These are phyloP conservation scores for Globisporangium uncinulatum DNA, from an alignment of 352 stramenopile species.

Conservation along the genomic window DNA sequence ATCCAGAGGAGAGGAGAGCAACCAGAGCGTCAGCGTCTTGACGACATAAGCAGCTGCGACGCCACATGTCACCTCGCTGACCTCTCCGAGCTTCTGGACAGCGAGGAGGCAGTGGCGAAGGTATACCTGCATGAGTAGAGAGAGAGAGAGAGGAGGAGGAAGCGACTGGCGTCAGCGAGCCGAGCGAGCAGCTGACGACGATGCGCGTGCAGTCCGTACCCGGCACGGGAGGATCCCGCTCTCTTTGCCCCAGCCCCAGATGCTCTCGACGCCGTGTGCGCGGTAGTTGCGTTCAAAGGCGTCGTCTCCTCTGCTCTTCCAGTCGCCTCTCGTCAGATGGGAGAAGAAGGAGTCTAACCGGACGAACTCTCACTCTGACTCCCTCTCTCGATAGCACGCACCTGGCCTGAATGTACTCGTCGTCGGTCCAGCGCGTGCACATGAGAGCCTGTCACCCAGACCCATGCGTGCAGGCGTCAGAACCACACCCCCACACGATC, in stretches of 20 bases:
- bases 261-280: constrained; percentile 80
- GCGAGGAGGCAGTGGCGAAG: constrained; percentile 91
- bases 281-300: constrained; percentile 84
- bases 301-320: constrained; percentile 56
- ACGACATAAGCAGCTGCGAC: background rate
- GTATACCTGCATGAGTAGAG: constrained; percentile 53
- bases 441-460: constrained; percentile 49
- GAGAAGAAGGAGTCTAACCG: too few relatives aligned
- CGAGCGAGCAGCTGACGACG: background rate
- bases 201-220: constrained; percentile 11
- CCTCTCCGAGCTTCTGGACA: constrained; percentile 70
- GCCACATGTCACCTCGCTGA: constrained; percentile 6
- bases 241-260: constrained; percentile 84
- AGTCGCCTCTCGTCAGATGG: background rate
- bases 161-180: background rate
- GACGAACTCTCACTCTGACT: too few relatives aligned
- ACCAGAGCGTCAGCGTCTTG: too few relatives aligned
- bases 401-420: constrained; percentile 69
- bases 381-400: constrained; percentile 10
- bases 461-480: too few relatives aligned
- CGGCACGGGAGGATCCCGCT: constrained; percentile 86
- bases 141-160: constrained; percentile 1
- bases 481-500: background rate
- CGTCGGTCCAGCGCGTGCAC: constrained; percentile 85
- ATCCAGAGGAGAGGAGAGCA: too few relatives aligned